Evolutionary conservation across 228 moss, liverwort and hornwort genomes (phyloP).

Genomic region (Sphagnum magellanicum): DNA sequence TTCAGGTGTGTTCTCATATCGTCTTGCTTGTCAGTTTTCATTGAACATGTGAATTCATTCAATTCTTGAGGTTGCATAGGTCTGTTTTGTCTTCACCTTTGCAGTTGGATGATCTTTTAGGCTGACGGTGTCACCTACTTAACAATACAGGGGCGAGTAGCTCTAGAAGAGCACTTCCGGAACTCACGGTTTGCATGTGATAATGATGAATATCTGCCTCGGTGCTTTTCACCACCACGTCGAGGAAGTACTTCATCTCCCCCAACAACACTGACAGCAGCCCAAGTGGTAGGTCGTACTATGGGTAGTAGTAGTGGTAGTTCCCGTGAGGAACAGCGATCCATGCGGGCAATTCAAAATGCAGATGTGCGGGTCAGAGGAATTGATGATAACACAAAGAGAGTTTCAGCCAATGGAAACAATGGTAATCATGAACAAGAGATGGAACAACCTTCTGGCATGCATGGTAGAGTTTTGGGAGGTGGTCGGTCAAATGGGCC

Average conservation of each 20-base stretch:
- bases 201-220: slow-evolving; percentile 84
- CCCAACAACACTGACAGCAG: slow-evolving; percentile 65
- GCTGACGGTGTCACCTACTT: no score
- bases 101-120: no score
- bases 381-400: slow-evolving; percentile 20
- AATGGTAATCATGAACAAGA: slow-evolving; percentile 20
- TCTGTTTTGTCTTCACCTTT: no score
- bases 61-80: no score
- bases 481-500: slow-evolving; percentile 21
- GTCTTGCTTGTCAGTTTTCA: no score
- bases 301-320: slow-evolving; percentile 1
- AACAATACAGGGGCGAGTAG: slow-evolving; percentile 52
- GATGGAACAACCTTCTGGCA: slow-evolving; percentile 12
- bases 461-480: slow-evolving; percentile 20
- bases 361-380: slow-evolving; percentile 17
- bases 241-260: slow-evolving; percentile 60
- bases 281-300: slow-evolving; percentile 63
- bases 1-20: slow-evolving; percentile 49
- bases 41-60: no score
- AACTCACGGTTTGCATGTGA: slow-evolving; percentile 95
- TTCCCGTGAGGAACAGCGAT: slow-evolving; percentile 13
- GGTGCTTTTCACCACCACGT: slow-evolving; percentile 69
- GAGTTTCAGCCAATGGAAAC: slow-evolving; percentile 22
- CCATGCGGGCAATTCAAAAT: slow-evolving; percentile 17
- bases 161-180: slow-evolving; percentile 86